phyloP scores from a whole-genome alignment of 495 filamentous ascomycete genomes.

The Neurospora sublineolata region DNA sequence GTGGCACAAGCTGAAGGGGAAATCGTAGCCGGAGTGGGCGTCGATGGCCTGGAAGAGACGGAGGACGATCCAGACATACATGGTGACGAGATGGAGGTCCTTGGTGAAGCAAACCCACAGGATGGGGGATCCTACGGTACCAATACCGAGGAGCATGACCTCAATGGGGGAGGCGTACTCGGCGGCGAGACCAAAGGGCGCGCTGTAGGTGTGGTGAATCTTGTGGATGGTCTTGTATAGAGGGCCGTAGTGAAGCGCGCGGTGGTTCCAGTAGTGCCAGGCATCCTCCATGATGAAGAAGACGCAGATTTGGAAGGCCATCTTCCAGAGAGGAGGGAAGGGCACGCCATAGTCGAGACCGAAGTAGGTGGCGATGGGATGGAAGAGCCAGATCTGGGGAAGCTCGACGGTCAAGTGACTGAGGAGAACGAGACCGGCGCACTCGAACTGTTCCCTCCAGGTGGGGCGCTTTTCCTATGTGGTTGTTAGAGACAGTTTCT shows the following conservation, averaged over 20 bases:
- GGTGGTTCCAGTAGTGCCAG: constrained; percentile 98
- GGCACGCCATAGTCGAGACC: constrained; percentile 82
- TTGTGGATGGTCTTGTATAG: constrained; percentile 95
- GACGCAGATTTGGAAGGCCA: constrained; percentile 81
- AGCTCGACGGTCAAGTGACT: constrained; percentile 94
- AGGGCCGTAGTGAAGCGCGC: constrained; percentile 86
- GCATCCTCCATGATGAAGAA: constrained; percentile 96
- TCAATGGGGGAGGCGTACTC: constrained; percentile 98
- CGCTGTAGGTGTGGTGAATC: constrained; percentile 96
- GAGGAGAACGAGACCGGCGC: constrained; percentile 80
- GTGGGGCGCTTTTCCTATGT: constrained; percentile 78
- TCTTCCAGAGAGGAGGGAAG: constrained; percentile 73
- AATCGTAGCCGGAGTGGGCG: constrained; percentile 93
- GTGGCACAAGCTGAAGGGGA: constrained; percentile 91
- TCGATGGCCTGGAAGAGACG: constrained; percentile 97
- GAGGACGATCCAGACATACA: constrained; percentile 93
- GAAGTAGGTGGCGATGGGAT: constrained; percentile 91
- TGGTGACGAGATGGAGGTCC: constrained; percentile 87
- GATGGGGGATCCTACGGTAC: constrained; percentile 73
- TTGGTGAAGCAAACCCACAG: constrained; percentile 74
- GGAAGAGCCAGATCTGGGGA: constrained; percentile 98
- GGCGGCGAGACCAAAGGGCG: constrained; percentile 89
- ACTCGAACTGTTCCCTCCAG: constrained; percentile 82
- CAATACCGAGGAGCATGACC: constrained; percentile 92
- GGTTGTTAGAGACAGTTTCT: constrained; percentile 4